Evolutionary conservation across 352 stramenopile species (phyloP).

Genomic region (Pythium utonaiense): DNA sequence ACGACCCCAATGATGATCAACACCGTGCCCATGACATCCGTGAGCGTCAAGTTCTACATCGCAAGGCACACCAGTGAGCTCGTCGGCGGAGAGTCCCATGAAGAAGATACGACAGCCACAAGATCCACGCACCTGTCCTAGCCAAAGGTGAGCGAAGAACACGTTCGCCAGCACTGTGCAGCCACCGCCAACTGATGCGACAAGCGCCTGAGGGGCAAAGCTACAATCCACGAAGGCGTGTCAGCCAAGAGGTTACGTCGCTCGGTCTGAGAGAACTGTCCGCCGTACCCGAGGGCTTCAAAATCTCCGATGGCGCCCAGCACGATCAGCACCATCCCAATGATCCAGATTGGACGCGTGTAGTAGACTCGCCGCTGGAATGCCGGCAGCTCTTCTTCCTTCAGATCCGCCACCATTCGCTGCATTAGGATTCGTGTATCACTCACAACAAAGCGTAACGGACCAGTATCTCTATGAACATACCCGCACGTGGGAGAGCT

Average conservation of each 20-base stretch:
- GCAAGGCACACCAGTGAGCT: background rate
- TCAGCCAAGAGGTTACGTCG: background rate
- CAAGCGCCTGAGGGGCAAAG: slow-evolving; percentile 83
- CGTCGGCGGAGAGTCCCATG: background rate
- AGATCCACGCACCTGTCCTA: slow-evolving; percentile 50
- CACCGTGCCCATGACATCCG: slow-evolving; percentile 65
- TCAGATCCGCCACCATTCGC: no score
- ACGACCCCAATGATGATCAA: slow-evolving; percentile 83
- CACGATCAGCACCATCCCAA: slow-evolving; percentile 73
- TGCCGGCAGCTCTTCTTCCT: slow-evolving; percentile 63
- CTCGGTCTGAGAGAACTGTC: no score
- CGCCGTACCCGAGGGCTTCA: slow-evolving; percentile 64
- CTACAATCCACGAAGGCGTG: slow-evolving; percentile 7
- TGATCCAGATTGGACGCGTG: slow-evolving; percentile 80
- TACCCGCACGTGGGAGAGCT: slow-evolving; percentile 81
- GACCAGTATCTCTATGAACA: slow-evolving; percentile 15
- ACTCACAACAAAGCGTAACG: no score
- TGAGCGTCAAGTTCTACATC: slow-evolving; percentile 48
- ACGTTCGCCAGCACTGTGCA: slow-evolving; percentile 88
- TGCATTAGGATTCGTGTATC: no score
- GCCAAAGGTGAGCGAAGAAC: slow-evolving; percentile 85
- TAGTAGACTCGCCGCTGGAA: slow-evolving; percentile 77
- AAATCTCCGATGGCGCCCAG: slow-evolving; percentile 85
- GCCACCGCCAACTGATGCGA: slow-evolving; percentile 79
- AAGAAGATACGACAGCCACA: background rate